Evolutionary conservation across 2,329 filamentous ascomycete genomes (phyloP), one percentile per base, ranked within the genome.

Genomic region (Plenodomus lindquistii): DNA sequence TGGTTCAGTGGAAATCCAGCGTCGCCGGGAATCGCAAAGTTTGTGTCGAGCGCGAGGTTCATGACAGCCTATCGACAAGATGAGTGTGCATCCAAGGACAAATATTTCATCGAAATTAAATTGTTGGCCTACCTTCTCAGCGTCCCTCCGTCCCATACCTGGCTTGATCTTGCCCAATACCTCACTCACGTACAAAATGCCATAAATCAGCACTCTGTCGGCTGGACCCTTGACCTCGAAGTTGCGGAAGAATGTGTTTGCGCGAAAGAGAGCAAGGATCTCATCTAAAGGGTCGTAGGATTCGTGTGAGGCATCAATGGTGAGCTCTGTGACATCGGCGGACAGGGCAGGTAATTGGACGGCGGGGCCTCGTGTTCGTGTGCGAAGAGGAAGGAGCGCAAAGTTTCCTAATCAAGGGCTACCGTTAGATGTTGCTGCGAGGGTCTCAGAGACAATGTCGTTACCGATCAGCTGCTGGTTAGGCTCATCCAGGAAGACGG

Each of bases 241-340:
- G 82, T 97, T 99, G 67, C 94, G 89, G 82, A 97, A 99, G 76
- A 99, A 93, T 52, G 93, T 97, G 80, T 99, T 97, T 66, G 94
- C 93, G 58, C 94, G 90, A 82, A 97, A 99, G 41, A 97, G 84
- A 11, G 87, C 83, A 46, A 99, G 83, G 42, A 95, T 86, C 79
- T 99, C 94, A 77, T 99, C 94, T 46, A 97, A 83, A 54, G 94
- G 89, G 78, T 99, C 94, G 81, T 97, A 97, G 67, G 88, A 92
- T 74, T 96, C 91, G 74, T 85, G 87, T 73, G 94, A 90, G 41
- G 91, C 87, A 73, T 97, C 91, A 64, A 80, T 73, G 53, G 74
- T 78, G 52, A 79, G 72, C 57, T 79, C 77, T 79, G 87, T 63
- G 79, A 85, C 67, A 56, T 77, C 73, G 37, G 75, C 65, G 29